A percentile compares a stretch with the other conserved stretches of the same genome.
phyloP scores from a whole-genome alignment of 1,284 basidiomycete genomes.

The Tremellales sp. region DNA sequence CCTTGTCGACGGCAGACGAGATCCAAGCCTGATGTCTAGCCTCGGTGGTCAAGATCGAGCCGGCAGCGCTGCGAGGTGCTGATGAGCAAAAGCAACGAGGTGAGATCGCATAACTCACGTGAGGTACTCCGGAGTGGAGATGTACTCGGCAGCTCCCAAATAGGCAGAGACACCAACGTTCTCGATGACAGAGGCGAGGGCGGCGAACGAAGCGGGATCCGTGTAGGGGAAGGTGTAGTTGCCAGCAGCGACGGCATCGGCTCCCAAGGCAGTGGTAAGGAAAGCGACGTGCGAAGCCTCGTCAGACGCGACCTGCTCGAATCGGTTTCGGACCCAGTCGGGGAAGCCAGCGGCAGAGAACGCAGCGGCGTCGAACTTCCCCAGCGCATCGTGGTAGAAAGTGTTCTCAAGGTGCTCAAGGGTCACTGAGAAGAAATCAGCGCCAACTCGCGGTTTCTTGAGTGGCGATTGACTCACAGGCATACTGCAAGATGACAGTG shows the following conservation, averaged over 20 bases:
- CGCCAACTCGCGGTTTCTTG: too few species aligned
- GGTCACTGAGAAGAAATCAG: too few species aligned
- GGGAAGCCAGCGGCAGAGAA: conserved; percentile 59
- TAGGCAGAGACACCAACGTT: conserved; percentile 62
- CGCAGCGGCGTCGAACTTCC: conserved; percentile 62
- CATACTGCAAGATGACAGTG: conserved; percentile 41
- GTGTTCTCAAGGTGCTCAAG: conserved; percentile 61
- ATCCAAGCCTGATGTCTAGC: conserved; percentile 63
- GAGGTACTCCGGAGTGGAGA: conserved; percentile 50
- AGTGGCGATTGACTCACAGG: too few species aligned
- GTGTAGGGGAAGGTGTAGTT: conserved; percentile 42
- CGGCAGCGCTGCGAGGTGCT: too few species aligned
- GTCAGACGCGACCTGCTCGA: conserved; percentile 56
- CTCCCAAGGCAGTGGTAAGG: conserved; percentile 55
- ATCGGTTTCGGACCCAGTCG: conserved; percentile 39
- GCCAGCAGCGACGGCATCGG: conserved; percentile 50
- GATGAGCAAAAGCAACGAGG: neutral
- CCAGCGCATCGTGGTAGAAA: conserved; percentile 53
- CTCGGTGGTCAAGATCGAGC: conserved; percentile 54
- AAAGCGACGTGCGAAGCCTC: conserved; percentile 57
- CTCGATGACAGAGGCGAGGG: conserved; percentile 58
- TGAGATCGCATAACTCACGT: conserved; percentile 43
- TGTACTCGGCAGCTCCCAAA: conserved; percentile 30
- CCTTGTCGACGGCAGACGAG: conserved; percentile 51
- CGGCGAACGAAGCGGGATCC: conserved; percentile 55